Percentiles rank a stretch among this genome's conserved stretches.
phyloP scores from a whole-genome alignment of 202 grass and related monocot species.

The Panicum virgatum region DNA sequence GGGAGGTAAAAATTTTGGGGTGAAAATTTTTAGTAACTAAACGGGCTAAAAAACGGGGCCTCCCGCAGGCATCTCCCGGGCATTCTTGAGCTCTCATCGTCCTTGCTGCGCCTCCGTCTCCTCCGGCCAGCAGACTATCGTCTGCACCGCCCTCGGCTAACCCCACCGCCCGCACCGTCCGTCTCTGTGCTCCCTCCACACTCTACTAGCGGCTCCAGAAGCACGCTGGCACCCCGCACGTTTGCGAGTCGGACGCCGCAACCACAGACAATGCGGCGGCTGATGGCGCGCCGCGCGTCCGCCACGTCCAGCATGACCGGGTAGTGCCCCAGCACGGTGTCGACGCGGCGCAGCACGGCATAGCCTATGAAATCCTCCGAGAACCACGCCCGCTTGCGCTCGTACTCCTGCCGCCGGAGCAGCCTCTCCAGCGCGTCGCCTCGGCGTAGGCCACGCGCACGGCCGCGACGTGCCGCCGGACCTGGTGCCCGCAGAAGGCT shows the following conservation, averaged over 20 bases:
- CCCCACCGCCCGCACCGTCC: no score
- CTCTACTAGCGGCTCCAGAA: no score
- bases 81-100: no score
- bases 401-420: conserved; percentile 85
- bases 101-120: no score
- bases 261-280: conserved; percentile 68
- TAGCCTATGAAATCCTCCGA: conserved; percentile 89
- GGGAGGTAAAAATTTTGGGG: no score
- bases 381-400: conserved; percentile 62
- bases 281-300: conserved; percentile 63
- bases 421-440: conserved; percentile 59
- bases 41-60: no score
- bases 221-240: conserved; percentile 58
- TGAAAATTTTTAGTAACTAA: no score
- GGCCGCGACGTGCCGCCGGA: conserved; percentile 43
- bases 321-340: conserved; percentile 83
- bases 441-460: conserved; percentile 64
- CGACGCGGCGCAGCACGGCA: conserved; percentile 70
- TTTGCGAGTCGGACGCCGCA: conserved; percentile 35
- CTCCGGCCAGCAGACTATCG: no score
- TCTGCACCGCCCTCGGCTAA: no score
- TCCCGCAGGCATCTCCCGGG: no score
- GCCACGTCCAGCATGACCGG: conserved; percentile 64
- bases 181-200: no score
- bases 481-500: no score